These are phyloP conservation scores for Yamadazyma atlantica DNA, from an alignment of 1,139 yeast species.

Conservation along the genomic window DNA sequence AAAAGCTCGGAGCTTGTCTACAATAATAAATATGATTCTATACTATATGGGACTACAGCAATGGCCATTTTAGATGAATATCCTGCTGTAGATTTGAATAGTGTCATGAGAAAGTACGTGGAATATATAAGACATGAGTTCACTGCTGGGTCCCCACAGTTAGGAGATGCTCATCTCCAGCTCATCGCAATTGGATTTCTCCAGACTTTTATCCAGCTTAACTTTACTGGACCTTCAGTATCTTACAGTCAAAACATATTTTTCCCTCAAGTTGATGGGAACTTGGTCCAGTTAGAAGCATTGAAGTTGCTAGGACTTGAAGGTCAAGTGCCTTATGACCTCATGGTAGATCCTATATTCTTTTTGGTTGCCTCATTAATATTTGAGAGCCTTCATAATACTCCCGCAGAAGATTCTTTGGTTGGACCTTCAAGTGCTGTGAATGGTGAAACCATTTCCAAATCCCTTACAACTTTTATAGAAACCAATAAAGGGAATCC, in stretches of 20 bases:
- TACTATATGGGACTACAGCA: conserved; percentile 15
- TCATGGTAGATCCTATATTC: conserved; percentile 54
- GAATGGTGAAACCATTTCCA: conserved; percentile 18
- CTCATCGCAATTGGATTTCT: conserved; percentile 55
- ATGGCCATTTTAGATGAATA: conserved; percentile 17
- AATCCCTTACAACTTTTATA: conserved; percentile 6
- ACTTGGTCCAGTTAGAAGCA: conserved; percentile 30
- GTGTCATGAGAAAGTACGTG: conserved; percentile 22
- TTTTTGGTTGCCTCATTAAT: conserved; percentile 48
- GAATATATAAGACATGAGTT: conserved; percentile 11
- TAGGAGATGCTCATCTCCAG: conserved; percentile 27
- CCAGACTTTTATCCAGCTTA: conserved; percentile 71
- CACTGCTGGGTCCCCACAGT: conserved; percentile 5
- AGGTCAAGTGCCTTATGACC: conserved; percentile 66
- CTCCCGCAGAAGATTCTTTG: conserved; percentile 29
- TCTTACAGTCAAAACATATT: conserved; percentile 34
- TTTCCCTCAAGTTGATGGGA: conserved; percentile 30
- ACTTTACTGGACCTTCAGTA: conserved; percentile 81
- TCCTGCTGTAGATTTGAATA: conserved; percentile 20
- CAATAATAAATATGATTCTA: conserved; percentile 15
- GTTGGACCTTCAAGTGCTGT: conserved; percentile 23
- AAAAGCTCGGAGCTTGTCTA: conserved; percentile 22
- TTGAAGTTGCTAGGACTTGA: conserved; percentile 46
- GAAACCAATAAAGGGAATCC: conserved; percentile 17
- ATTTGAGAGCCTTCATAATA: conserved; percentile 48